A percentile compares a stretch with the other conserved stretches of the same genome.
phyloP scores from a whole-genome alignment of 768 basidiomycete species.

The Lentinus brumalis region DNA sequence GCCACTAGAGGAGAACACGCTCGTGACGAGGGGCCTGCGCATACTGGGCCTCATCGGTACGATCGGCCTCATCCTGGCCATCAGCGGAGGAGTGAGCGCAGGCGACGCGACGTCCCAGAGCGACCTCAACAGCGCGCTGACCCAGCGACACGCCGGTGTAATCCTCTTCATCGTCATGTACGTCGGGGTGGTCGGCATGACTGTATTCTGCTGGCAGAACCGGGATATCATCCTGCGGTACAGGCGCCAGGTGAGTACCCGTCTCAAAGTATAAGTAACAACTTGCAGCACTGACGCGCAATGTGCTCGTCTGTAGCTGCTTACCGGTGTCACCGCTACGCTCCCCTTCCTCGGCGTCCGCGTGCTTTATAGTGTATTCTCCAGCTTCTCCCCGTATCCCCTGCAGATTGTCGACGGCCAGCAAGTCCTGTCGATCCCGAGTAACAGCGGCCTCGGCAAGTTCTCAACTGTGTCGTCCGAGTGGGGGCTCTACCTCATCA shows the following conservation, averaged over 20 bases:
- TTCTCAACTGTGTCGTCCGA: constrained; percentile 59
- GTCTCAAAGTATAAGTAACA: no score
- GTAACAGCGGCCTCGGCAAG: constrained; percentile 41
- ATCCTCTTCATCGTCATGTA: constrained; percentile 39
- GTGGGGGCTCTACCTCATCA: constrained; percentile 58
- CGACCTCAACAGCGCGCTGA: constrained; percentile 24
- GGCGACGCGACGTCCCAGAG: constrained; percentile 16
- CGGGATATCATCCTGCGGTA: background rate
- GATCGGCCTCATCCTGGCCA: constrained; percentile 33
- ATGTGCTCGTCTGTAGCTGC: constrained; percentile 42
- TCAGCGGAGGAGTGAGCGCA: constrained; percentile 33
- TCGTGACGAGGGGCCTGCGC: constrained; percentile 20
- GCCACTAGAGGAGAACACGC: constrained; percentile 23
- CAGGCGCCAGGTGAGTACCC: no score
- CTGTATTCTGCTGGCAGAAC: constrained; percentile 18
- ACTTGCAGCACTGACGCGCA: no score
- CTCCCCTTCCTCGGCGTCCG: constrained; percentile 63
- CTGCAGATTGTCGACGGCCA: constrained; percentile 3
- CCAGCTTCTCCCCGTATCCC: constrained; percentile 54
- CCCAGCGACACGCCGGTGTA: constrained; percentile 36
- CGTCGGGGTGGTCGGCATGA: constrained; percentile 34
- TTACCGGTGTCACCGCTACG: constrained; percentile 53
- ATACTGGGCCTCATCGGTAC: constrained; percentile 33
- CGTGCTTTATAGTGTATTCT: constrained; percentile 58
- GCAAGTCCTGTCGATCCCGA: constrained; percentile 27